Base-by-base conservation (phyloP, 805 yeast species). In the Ogataea pini region DNA sequence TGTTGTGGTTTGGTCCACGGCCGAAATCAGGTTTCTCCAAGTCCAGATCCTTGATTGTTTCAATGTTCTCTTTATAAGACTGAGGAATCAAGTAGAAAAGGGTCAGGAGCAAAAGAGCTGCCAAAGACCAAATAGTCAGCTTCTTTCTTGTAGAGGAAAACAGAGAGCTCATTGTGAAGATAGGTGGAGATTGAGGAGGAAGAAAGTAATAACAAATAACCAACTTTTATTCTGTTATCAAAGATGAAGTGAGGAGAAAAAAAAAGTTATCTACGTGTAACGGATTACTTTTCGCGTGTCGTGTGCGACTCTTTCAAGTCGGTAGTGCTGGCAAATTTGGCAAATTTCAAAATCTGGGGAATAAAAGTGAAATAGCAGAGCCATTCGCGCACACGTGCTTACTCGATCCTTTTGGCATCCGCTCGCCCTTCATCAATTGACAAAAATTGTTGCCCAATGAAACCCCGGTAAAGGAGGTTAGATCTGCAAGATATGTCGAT, bases 51-150 rank as follows among this genome's bases (percentile, higher is more conserved):
- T 17, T 42, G 28, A 38, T 32, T 3, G 42, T 27, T 31, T 48
- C 42, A 7, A 44, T 13, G 8, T 44, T 42, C 33, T 48, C 49
- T 14, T 44, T 33, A 16, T 43, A 24, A 2, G 50, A 39, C 10
- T 41, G 41, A 6, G 56, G 54, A 3, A 47, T 29, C 16, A 52
- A 27, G 39, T 16, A 44, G 10, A 49, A 14, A 14, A 52, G 18
- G 14, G 43, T 31, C 9, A 49, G 9, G 2, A 52, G 34, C 32
- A 44, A 14, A 9, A 48, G 20, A 5, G 48, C 40, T 13, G 46
- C 55, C 31, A 51, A 42, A 12, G 42, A 18, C 36, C 42, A 36
- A 9, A 42, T 7, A 5, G 33, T 13, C 17, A 39, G 34, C 25
- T 42, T 42, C 22, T 31, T 36, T 18, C 38, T 45, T 1, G 49